phyloP scores from a whole-genome alignment of 108 stramenopile genomes.

The Cyclotella sp. region DNA sequence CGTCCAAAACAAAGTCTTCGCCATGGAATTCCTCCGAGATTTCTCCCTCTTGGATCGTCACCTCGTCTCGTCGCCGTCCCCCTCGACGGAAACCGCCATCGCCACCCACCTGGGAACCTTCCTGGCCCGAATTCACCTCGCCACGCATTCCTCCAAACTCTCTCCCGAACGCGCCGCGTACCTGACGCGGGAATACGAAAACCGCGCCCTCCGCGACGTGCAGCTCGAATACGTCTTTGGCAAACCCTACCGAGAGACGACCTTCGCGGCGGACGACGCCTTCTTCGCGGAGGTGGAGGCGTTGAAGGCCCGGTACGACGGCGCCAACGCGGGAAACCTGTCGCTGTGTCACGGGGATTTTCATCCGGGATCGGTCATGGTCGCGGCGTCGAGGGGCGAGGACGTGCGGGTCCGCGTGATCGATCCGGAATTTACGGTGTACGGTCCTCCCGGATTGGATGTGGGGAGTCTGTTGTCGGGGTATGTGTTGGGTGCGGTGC shows the following conservation, averaged over 20 bases:
- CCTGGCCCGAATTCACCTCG: slow-evolving; percentile 77
- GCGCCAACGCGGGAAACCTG: slow-evolving; percentile 41
- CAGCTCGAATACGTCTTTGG: slow-evolving; percentile 85
- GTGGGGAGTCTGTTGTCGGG: slow-evolving; percentile 81
- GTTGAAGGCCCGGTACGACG: slow-evolving; percentile 72
- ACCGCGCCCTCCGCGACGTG: slow-evolving; percentile 78
- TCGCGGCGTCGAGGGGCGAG: slow-evolving; percentile 33
- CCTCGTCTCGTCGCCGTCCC: slow-evolving; percentile 56
- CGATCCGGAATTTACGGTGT: slow-evolving; percentile 89
- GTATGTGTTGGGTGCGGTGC: slow-evolving; percentile 73
- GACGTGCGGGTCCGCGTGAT: slow-evolving; percentile 62
- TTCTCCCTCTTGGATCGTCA: slow-evolving; percentile 75
- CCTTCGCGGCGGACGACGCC: slow-evolving; percentile 58
- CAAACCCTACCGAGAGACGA: slow-evolving; percentile 81
- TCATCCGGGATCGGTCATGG: slow-evolving; percentile 88
- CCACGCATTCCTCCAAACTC: slow-evolving; percentile 68
- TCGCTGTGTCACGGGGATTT: slow-evolving; percentile 83
- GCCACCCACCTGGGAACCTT: slow-evolving; percentile 71
- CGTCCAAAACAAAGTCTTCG: slow-evolving; percentile 68
- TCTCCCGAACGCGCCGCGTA: slow-evolving; percentile 51
- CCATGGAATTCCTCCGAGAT: slow-evolving; percentile 87
- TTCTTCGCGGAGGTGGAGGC: slow-evolving; percentile 70
- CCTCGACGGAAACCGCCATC: slow-evolving; percentile 40
- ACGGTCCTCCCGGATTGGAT: slow-evolving; percentile 84
- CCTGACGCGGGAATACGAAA: slow-evolving; percentile 69